phyloP scores from a whole-genome alignment of 106 monocot species.

The Acanthochlamys bracteata region DNA sequence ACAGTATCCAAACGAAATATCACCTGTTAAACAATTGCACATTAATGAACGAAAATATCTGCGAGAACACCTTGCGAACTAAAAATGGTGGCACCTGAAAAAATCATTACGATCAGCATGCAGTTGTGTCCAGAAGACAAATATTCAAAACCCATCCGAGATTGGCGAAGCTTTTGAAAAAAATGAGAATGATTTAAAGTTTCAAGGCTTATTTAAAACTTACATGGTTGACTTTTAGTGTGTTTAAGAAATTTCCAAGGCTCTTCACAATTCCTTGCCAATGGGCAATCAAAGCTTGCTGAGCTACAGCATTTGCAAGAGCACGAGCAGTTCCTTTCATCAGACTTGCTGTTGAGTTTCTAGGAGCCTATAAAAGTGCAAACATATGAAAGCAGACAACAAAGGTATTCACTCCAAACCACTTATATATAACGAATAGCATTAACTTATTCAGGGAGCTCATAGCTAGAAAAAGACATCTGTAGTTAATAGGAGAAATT shows the following conservation, averaged over 20 bases:
- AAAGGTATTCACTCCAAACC: no score
- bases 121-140: no score
- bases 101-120: not conserved
- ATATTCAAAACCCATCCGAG: no score
- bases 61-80: constrained; percentile 92
- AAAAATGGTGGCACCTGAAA: constrained; percentile 91
- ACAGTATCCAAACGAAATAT: not conserved
- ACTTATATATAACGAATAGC: no score
- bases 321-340: constrained; percentile 71
- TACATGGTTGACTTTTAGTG: constrained; percentile 82
- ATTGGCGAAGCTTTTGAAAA: not conserved
- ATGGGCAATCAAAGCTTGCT: constrained; percentile 85
- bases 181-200: not conserved
- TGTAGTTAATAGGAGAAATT: not conserved
- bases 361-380: constrained; percentile 47
- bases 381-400: not conserved
- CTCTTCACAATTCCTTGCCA: constrained; percentile 98
- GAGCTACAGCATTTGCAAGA: constrained; percentile 56
- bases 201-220: constrained; percentile 21
- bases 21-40: constrained; percentile 98
- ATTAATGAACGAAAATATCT: constrained; percentile 98
- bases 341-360: constrained; percentile 86
- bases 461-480: no score
- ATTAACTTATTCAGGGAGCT: no score
- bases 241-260: constrained; percentile 74